Evolutionary conservation across 2,329 filamentous ascomycete species (phyloP), one percentile per base, ranked within the genome.

Genomic region (Pyricularia grisea): DNA sequence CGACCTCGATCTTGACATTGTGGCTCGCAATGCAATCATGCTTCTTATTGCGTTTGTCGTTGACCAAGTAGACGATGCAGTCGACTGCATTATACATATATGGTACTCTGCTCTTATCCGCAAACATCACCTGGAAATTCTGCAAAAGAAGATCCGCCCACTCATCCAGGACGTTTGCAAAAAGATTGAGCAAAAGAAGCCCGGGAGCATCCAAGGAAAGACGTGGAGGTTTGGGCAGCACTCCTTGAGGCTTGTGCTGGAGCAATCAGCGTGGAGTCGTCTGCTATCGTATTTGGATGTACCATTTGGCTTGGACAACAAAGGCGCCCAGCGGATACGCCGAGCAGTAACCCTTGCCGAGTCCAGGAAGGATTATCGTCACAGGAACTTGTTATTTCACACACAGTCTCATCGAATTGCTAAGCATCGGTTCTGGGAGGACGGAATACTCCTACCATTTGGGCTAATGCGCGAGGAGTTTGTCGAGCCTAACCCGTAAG

Each of bases 31-130:
- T 69, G 70, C 70, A 14, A 77, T 81, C 4, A 68, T 84, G 17
- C 74, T 83, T 0, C 75, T 84, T 4, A 68, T 79, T 60, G 4
- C 75, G 76, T 0, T 68, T 3, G 12, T 61, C 9, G 14, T 25
- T n/a, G 60, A 65, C 17, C 30, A 66, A 11, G 27, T 27, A 11
- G 23, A 50, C 58, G 11, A 30, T 2, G 69, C 69, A 2, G 69
- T 50, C 7, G 66, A 70, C 4, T 27, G 42, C 23, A 77, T 9
- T 17, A 69, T 81, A 1, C 81, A 83, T 72, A 10, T 82, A 4
- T 84, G 81, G 81, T 84, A 83, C 72, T 84, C 81, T 0, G 78
- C 79, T 68, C 76, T 66, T 1, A 9, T 70, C 2, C 63, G 11
- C 1, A 25, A 23, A 36, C 20, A 23, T 9, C 27, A 23, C 10